phyloP scores from a whole-genome alignment of 2,329 filamentous ascomycete genomes.

The Calonectria pseudoreteaudii region DNA sequence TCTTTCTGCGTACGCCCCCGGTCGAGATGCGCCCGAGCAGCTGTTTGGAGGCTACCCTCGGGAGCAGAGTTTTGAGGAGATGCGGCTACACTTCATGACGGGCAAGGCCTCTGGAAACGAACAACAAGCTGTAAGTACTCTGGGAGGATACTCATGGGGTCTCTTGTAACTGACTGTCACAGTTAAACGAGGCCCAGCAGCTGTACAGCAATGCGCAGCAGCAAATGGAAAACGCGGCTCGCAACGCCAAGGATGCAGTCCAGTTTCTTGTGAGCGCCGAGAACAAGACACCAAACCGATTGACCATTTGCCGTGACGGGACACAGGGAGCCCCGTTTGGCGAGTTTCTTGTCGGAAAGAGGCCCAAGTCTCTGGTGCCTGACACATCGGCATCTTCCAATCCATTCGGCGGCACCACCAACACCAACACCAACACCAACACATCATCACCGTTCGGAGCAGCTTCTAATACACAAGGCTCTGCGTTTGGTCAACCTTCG shows the following conservation, averaged over 20 bases:
- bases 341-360: constrained; percentile 56
- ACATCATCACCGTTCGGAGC: constrained; percentile 47
- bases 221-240: constrained; percentile 78
- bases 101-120: constrained; percentile 71
- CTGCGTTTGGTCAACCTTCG: constrained; percentile 49
- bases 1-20: constrained; percentile 86
- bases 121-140: constrained; percentile 60
- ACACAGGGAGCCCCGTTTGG: constrained; percentile 58
- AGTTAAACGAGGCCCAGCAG: constrained; percentile 71
- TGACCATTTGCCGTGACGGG: constrained; percentile 69
- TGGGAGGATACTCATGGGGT: background rate
- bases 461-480: constrained; percentile 17
- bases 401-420: constrained; percentile 54
- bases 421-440: constrained; percentile 27
- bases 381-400: constrained; percentile 48
- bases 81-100: constrained; percentile 78
- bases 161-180: constrained; percentile 32
- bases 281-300: constrained; percentile 80
- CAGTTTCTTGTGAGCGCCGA: constrained; percentile 75
- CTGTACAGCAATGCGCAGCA: constrained; percentile 74
- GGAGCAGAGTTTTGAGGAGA: constrained; percentile 91
- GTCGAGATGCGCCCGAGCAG: constrained; percentile 80
- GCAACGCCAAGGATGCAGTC: constrained; percentile 78
- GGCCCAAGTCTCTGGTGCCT: constrained; percentile 40
- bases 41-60: constrained; percentile 83